Evolutionary conservation across 2,329 filamentous ascomycete genomes (phyloP).

Genomic region (Ceratocystis smalleyi): DNA sequence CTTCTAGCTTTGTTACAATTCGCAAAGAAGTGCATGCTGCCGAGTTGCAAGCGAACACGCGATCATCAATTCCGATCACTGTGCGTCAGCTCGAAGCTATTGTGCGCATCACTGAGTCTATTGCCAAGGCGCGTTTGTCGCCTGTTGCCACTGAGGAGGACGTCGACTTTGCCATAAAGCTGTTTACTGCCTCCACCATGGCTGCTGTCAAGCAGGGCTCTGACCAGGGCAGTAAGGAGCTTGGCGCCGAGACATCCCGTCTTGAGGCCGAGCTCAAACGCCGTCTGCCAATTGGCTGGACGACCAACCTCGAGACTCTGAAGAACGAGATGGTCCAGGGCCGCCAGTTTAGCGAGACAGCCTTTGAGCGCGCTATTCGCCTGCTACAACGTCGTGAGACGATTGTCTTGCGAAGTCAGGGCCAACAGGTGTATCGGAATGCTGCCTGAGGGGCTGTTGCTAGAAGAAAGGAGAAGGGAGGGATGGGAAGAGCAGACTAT

Average conservation of each 20-base stretch:
- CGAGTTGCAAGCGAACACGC: conserved; percentile 75
- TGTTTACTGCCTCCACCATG: conserved; percentile 96
- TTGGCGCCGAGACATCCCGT: conserved; percentile 77
- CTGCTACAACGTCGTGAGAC: conserved; percentile 79
- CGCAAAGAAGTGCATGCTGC: conserved; percentile 83
- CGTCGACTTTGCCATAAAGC: conserved; percentile 90
- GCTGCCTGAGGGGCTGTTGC: conserved; percentile 35
- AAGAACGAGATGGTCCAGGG: conserved; percentile 83
- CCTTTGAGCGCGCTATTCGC: conserved; percentile 68
- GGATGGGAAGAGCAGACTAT: not conserved
- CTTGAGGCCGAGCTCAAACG: conserved; percentile 80
- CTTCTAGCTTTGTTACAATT: conserved; percentile 93
- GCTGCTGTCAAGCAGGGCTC: conserved; percentile 87
- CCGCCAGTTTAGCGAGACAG: conserved; percentile 77
- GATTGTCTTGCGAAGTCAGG: conserved; percentile 64
- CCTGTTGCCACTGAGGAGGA: conserved; percentile 79
- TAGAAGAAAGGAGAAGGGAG: not conserved
- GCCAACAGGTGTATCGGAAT: conserved; percentile 58
- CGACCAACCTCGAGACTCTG: conserved; percentile 73
- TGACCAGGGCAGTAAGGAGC: conserved; percentile 66
- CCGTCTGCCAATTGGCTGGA: conserved; percentile 86
- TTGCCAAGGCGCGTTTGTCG: conserved; percentile 79
- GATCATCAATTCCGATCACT: conserved; percentile 91
- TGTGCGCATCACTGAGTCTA: conserved; percentile 87
- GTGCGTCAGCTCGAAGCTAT: conserved; percentile 95